A percentile compares a stretch with the other conserved stretches of the same genome.
phyloP scores from a whole-genome alignment of 768 basidiomycete species.

The Serendipita sp. region DNA sequence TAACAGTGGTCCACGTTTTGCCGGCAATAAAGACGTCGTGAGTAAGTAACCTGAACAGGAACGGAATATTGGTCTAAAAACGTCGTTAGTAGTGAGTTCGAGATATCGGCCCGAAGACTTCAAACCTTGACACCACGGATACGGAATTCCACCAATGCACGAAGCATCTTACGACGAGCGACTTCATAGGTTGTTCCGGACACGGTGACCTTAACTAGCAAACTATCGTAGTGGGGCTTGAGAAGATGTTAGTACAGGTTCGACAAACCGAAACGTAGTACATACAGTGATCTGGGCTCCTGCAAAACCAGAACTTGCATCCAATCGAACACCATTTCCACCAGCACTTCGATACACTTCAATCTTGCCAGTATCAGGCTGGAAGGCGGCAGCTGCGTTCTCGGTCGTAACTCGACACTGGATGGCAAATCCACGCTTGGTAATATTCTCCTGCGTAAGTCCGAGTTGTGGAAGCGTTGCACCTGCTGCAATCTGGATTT shows the following conservation, averaged over 20 bases:
- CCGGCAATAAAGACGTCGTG: slow-evolving; percentile 92
- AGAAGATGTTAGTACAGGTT: background rate
- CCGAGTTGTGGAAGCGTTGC: slow-evolving; percentile 91
- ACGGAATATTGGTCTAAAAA: slow-evolving; percentile 88
- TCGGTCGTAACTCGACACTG: slow-evolving; percentile 98
- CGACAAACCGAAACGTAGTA: background rate
- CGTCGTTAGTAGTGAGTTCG: background rate
- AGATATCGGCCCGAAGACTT: background rate
- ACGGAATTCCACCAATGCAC: slow-evolving; percentile 98
- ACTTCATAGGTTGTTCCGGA: slow-evolving; percentile 98
- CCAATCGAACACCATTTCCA: slow-evolving; percentile 94
- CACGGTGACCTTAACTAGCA: slow-evolving; percentile 91
- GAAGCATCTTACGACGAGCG: slow-evolving; percentile 96
- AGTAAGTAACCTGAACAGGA: slow-evolving; percentile 94
- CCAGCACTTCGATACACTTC: slow-evolving; percentile 98
- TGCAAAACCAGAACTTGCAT: slow-evolving; percentile 93
- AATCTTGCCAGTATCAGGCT: slow-evolving; percentile 98
- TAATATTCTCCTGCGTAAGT: slow-evolving; percentile 87
- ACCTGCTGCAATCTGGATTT: slow-evolving; percentile 99
- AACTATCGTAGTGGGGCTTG: slow-evolving; percentile 93
- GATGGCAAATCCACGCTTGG: slow-evolving; percentile 91
- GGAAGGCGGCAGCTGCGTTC: slow-evolving; percentile 82
- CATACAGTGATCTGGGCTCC: slow-evolving; percentile 94
- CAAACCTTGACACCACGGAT: slow-evolving; percentile 94
- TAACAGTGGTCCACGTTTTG: slow-evolving; percentile 92